phyloP scores from a whole-genome alignment of 345 rosid species.

The Salix brachista region DNA sequence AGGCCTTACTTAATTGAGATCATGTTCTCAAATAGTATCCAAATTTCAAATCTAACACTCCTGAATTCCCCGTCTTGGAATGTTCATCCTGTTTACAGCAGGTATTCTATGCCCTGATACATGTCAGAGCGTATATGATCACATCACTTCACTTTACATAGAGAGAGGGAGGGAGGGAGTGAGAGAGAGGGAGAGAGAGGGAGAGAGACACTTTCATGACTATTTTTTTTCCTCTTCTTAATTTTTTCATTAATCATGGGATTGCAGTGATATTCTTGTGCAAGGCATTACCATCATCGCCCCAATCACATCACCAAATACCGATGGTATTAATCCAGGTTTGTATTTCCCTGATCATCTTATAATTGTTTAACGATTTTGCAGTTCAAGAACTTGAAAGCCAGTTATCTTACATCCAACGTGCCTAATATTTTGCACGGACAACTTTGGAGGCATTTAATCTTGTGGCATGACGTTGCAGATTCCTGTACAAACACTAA shows the following conservation, averaged over 20 bases:
- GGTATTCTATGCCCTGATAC: slow-evolving; percentile 28
- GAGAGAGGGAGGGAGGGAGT: too few species aligned
- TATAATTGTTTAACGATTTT: neutral
- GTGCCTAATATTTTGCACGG: neutral
- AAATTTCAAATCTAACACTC: slow-evolving; percentile 79
- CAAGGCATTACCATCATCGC: slow-evolving; percentile 85
- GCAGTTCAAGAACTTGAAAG: too few species aligned
- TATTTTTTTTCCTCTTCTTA: neutral
- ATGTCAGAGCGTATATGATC: neutral
- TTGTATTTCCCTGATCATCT: neutral
- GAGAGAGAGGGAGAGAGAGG: too few species aligned
- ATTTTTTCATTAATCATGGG: neutral
- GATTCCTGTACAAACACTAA: slow-evolving; percentile 87
- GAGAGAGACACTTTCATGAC: neutral
- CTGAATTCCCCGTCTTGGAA: slow-evolving; percentile 89
- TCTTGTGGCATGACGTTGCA: slow-evolving; percentile 14
- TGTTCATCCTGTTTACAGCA: slow-evolving; percentile 87
- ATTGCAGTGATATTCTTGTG: slow-evolving; percentile 59
- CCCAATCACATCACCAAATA: slow-evolving; percentile 80
- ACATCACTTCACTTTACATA: too few species aligned
- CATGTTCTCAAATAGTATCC: slow-evolving; percentile 61
- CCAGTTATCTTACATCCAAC: neutral
- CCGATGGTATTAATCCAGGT: slow-evolving; percentile 97
- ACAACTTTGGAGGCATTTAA: neutral
- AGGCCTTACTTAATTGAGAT: slow-evolving; percentile 82